Conservation (phyloP, 805 yeast species). For the Metschnikowia baotianmanensis region DNA sequence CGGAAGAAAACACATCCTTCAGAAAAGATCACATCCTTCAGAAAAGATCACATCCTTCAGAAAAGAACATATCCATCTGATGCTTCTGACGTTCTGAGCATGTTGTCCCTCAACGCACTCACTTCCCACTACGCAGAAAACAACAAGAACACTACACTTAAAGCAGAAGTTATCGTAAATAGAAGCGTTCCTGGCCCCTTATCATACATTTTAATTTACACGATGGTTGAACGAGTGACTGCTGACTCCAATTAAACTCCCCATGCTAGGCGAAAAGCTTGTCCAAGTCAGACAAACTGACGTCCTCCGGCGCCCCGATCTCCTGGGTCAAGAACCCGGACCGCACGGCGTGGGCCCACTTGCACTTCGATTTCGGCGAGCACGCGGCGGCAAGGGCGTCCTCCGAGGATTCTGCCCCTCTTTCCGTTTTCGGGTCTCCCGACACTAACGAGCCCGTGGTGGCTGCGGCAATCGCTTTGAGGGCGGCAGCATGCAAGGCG, state of each 20-base stretch:
- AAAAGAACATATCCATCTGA: no score
- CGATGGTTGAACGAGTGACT: not conserved
- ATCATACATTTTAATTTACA: not conserved
- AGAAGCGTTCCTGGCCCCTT: not conserved
- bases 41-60: no score
- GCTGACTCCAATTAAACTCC: no score
- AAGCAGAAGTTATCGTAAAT: not conserved
- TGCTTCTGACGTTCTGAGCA: no score
- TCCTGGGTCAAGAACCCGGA: slow-evolving; percentile 77
- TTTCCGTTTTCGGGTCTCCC: not conserved
- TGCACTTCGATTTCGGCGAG: slow-evolving; percentile 35
- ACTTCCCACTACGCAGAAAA: not conserved
- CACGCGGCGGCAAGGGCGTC: not conserved
- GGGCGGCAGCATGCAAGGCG: slow-evolving; percentile 66
- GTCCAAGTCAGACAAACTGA: slow-evolving; percentile 64
- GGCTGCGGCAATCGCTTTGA: slow-evolving; percentile 42
- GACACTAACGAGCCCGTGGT: slow-evolving; percentile 20
- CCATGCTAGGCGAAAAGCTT: slow-evolving; percentile 33
- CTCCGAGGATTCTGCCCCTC: not conserved
- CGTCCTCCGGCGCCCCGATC: slow-evolving; percentile 75
- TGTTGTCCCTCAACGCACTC: no score
- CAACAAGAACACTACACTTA: not conserved
- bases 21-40: no score
- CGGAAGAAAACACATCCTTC: no score
- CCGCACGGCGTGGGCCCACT: slow-evolving; percentile 72